These are phyloP conservation scores for Madurella fahalii DNA, from an alignment of 2,329 filamentous ascomycete genomes.

Conservation along the genomic window DNA sequence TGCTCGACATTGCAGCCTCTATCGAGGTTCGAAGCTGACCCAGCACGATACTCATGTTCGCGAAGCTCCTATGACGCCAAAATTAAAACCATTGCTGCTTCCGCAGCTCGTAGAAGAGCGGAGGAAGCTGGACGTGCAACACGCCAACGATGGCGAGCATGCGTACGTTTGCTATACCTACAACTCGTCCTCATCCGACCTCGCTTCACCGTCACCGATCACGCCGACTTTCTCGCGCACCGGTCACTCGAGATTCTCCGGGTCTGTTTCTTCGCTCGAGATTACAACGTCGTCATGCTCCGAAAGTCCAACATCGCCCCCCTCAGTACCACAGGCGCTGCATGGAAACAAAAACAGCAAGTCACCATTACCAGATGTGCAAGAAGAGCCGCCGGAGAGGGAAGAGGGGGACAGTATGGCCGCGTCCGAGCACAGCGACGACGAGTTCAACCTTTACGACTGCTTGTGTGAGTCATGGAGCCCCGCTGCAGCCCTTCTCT, in stretches of 20 bases:
- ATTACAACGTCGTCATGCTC: conserved; percentile 44
- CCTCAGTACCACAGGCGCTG: conserved; percentile 32
- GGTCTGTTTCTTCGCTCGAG: conserved; percentile 75
- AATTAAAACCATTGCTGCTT: conserved; percentile 50
- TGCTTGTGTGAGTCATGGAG: conserved; percentile 65
- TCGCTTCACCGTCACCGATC: conserved; percentile 65
- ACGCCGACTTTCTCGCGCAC: conserved; percentile 65
- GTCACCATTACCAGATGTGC: conserved; percentile 70
- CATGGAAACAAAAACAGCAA: conserved; percentile 46
- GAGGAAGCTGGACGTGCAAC: conserved; percentile 38
- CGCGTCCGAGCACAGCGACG: conserved; percentile 43
- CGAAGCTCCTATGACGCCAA: conserved; percentile 40
- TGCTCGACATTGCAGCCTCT: neutral
- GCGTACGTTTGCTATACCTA: conserved; percentile 42
- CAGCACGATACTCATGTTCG: conserved; percentile 4
- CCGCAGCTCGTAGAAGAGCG: conserved; percentile 52
- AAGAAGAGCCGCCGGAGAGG: conserved; percentile 74
- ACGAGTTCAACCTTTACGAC: conserved; percentile 51
- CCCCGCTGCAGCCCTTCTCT: neutral
- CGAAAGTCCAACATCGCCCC: conserved; percentile 55
- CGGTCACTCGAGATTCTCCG: conserved; percentile 55
- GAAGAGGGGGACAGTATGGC: conserved; percentile 55
- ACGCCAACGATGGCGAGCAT: conserved; percentile 31
- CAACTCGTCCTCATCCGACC: conserved; percentile 58
- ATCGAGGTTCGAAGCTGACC: neutral